Evolutionary conservation across 495 filamentous ascomycete species (phyloP).

Genomic region (Thozetella sp.): DNA sequence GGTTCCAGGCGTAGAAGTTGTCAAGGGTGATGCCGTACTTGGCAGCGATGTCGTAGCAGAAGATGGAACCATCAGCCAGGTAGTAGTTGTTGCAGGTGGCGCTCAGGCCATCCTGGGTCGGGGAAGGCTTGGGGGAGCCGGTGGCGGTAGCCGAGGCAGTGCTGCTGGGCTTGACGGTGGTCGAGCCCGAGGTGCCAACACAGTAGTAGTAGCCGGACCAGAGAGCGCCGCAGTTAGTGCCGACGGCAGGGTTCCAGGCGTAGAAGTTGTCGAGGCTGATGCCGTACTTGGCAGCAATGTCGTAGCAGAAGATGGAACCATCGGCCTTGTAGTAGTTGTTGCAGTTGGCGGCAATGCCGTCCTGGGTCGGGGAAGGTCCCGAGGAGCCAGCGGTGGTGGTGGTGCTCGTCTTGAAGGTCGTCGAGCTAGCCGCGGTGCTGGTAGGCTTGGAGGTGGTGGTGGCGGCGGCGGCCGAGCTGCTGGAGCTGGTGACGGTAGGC

Average conservation of each 20-base stretch:
- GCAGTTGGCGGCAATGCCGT: slow-evolving; percentile 39
- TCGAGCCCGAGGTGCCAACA: slow-evolving; percentile 7
- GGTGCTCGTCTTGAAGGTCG: background rate
- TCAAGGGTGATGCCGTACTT: slow-evolving; percentile 22
- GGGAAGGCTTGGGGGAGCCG: slow-evolving; percentile 39
- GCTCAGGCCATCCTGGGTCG: slow-evolving; percentile 33
- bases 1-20: slow-evolving; percentile 33
- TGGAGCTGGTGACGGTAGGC: background rate
- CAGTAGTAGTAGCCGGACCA: slow-evolving; percentile 17
- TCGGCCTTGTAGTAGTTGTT: slow-evolving; percentile 37
- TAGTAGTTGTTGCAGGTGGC: slow-evolving; percentile 42
- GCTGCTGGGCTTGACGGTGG: background rate
- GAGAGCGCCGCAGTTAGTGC: slow-evolving; percentile 10
- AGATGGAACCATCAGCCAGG: slow-evolving; percentile 38
- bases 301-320: slow-evolving; percentile 42
- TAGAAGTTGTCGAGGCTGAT: slow-evolving; percentile 28
- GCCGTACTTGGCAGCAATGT: slow-evolving; percentile 26
- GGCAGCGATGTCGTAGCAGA: slow-evolving; percentile 38
- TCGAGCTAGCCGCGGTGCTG: slow-evolving; percentile 4
- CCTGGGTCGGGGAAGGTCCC: slow-evolving; percentile 27
- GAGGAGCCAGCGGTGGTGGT: slow-evolving; percentile 12
- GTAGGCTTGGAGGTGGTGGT: background rate
- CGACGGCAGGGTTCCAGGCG: slow-evolving; percentile 30
- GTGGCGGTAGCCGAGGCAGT: background rate
- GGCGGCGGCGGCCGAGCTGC: background rate